Percentiles rank a stretch among this genome's conserved stretches.
Conservation (phyloP, 2,329 filamentous ascomycete genomes). For the Verticillium nonalfalfae region DNA sequence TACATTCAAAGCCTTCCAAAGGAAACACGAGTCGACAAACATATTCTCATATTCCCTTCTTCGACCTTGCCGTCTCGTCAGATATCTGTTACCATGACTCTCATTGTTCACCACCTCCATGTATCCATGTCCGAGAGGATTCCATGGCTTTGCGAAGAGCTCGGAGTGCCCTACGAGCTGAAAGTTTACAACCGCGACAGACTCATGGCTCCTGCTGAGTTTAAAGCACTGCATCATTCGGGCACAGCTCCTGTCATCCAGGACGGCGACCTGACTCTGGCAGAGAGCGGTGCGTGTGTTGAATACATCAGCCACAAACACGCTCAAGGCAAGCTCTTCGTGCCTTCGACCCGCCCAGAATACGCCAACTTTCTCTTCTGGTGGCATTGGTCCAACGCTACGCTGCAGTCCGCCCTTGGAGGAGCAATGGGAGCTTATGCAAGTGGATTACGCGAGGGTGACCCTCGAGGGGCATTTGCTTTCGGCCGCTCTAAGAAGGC, state of each 20-base stretch:
- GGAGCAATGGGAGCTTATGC: constrained; percentile 27
- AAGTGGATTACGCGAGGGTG: constrained; percentile 3
- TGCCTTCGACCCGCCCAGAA: constrained; percentile 28
- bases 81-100: constrained; percentile 5
- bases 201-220: background rate
- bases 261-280: constrained; percentile 46
- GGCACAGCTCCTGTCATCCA: constrained; percentile 55
- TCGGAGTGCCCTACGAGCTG: constrained; percentile 10
- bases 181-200: constrained; percentile 3
- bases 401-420: constrained; percentile 30
- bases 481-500: background rate
- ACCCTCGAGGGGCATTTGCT: constrained; percentile 14
- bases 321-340: constrained; percentile 39
- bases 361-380: constrained; percentile 60
- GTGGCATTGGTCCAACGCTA: constrained; percentile 51
- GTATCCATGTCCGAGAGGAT: constrained; percentile 13
- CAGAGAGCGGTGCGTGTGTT: constrained; percentile 52
- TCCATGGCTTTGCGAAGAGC: constrained; percentile 12
- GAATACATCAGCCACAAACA: constrained; percentile 56
- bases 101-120: constrained; percentile 11
- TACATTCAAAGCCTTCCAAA: no score
- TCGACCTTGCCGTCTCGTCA: no score
- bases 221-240: constrained; percentile 28
- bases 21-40: no score
- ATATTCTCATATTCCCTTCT: no score